Evolutionary conservation across 2,329 filamentous ascomycete species (phyloP), one percentile per base, ranked within the genome.

Genomic region (Cercospora sojina): DNA sequence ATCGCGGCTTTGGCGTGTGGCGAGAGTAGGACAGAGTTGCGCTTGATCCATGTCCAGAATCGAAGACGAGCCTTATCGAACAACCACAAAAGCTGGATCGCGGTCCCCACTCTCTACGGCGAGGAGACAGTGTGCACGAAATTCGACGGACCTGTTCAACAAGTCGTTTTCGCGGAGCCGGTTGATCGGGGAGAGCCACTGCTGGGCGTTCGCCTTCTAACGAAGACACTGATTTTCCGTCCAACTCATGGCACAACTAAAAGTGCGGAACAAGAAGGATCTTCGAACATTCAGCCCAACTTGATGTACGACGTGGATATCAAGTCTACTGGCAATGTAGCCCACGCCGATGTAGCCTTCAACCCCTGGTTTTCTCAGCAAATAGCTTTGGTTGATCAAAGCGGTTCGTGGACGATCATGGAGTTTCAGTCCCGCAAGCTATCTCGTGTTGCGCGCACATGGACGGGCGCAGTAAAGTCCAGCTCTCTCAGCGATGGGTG

Each of bases 381-480:
- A 71, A 78, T 93, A 61, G 88, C 83, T 16, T 80, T 92, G 27
- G 81, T 93, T 18, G 89, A 93, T 72, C 82, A 86, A 60, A 79
- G 79, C 35, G 90, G 90, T 1, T 81, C 80, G 65, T 93, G 90
- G 91, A 87, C 81, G 51, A 77, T 92, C 3, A 92, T 89, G 87
- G 83, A 90, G 67, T 79, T 90, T 25, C 70, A 55, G n/a, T 56
- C 67, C 12, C 64, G 66, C 3, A 74, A 69, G 64, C 62, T 63
- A 51, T 61, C 65, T 8, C 49, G 58, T 62, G 31, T 64, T 32
- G 68, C 53, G 9, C 66, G 61, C 25, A 62, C 60, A 49, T 68
- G 67, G 64, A 62, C 32, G 16, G 53, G 57, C 23, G 20, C 58
- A 12, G 41, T 55, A 20, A 64, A 43, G 62, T 67, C 16, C 41